Evolutionary conservation across 768 basidiomycete species (phyloP), one percentile per base, ranked within the genome.

Genomic region (Boletellus sp.): DNA sequence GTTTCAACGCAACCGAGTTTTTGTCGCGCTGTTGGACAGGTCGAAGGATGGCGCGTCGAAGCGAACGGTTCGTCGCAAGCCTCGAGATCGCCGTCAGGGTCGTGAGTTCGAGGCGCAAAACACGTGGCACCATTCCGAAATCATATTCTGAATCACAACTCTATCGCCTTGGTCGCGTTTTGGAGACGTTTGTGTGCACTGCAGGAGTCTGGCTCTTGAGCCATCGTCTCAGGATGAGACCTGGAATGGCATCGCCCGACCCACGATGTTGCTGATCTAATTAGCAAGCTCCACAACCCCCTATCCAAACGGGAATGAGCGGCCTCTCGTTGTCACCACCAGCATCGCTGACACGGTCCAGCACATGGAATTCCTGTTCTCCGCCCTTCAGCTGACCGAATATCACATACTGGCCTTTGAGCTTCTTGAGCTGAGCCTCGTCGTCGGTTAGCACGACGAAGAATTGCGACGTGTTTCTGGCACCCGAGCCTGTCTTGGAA

Each of bases 371-470:
- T 9, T 64, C 71, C 3, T 62, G 62, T 20, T n/a, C 45, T 38
- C 72, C 58, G 51, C 67, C 69, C 6, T 59, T 64, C 26, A 75
- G 53, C 45, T 68, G 58, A 6, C 72, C 77, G 53, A 76, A 79
- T 5, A 70, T 69, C 45, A 74, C 74, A 51, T 78, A 77, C 56
- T 75, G 78, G 35, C 77, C 76, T n/a, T 69, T 71, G 41, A 80
- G 56, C 61, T 76, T 81, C 38, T 70, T 65, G 37, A 77, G 66
- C 49, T 65, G 67, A 24, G 57, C 54, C 20, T 74, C 68, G 31
- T 75, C 70, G 42, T 70, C 64, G 2, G 75, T 68, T 32, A 79
- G 71, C 17, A 77, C 72, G 50, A 79, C 58, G 49, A 80, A 80
- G 61, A 78, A 79, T 59, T 79, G 74, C 3, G 72, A 74, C 42